Evolutionary conservation across 2,329 filamentous ascomycete species (phyloP).

Genomic region (Colletotrichum sp.): DNA sequence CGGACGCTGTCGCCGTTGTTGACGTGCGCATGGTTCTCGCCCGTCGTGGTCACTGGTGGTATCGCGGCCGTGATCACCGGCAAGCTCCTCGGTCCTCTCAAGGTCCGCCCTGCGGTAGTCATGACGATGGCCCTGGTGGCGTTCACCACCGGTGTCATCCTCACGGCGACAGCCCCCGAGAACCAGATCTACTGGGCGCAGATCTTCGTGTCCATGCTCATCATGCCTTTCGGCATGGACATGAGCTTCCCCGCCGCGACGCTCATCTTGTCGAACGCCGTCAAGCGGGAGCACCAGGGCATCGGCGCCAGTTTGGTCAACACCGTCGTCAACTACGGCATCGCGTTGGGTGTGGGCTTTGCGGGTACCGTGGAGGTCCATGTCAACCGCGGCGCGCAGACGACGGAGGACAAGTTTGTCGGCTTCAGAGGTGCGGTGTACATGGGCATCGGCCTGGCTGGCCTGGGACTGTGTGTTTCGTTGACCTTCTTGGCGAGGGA

Average conservation of each 20-base stretch:
- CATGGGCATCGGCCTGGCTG: conserved; percentile 43
- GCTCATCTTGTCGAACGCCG: conserved; percentile 60
- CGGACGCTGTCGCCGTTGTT: conserved; percentile 46
- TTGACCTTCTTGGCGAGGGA: conserved; percentile 7
- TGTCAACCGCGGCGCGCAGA: conserved; percentile 24
- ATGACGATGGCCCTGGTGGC: conserved; percentile 48
- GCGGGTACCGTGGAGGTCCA: conserved; percentile 65
- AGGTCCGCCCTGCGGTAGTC: conserved; percentile 40
- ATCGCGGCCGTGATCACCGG: conserved; percentile 49
- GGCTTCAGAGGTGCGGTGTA: conserved; percentile 44
- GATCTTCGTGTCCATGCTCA: conserved; percentile 60
- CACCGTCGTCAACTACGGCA: conserved; percentile 72
- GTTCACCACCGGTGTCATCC: conserved; percentile 45
- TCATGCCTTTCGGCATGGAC: conserved; percentile 69
- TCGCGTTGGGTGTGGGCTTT: conserved; percentile 68
- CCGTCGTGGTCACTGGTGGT: conserved; percentile 46
- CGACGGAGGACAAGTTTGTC: conserved; percentile 28
- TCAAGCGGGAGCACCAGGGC: conserved; percentile 49
- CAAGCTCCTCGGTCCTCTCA: conserved; percentile 40
- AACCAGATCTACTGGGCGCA: conserved; percentile 68
- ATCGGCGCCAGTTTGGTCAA: conserved; percentile 60
- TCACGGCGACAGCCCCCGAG: conserved; percentile 52
- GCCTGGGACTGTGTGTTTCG: conserved; percentile 1
- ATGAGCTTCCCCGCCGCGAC: conserved; percentile 69
- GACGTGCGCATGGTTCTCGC: conserved; percentile 48